Percentiles rank a stretch among this genome's conserved stretches.
phyloP scores from a whole-genome alignment of 768 basidiomycete species.

The Collybiopsis luxurians region DNA sequence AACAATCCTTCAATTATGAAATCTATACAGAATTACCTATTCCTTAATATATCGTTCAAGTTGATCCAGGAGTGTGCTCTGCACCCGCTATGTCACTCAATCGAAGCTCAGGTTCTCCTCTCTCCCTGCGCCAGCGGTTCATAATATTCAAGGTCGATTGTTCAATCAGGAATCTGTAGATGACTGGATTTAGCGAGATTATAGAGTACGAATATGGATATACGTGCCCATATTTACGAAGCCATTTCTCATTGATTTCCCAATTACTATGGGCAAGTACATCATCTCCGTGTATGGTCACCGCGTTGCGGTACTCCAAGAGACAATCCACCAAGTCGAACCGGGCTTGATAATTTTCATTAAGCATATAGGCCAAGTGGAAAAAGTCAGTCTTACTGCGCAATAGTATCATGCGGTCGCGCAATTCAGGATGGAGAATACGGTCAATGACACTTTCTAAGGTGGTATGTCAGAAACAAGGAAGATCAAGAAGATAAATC shows the following conservation, averaged over 20 bases:
- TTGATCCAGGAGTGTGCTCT: slow-evolving; percentile 27
- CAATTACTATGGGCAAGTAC: slow-evolving; percentile 87
- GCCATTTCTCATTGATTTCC: slow-evolving; percentile 85
- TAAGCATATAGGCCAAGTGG: too few species aligned
- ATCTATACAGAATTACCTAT: neutral
- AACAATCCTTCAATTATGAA: neutral
- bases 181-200: neutral
- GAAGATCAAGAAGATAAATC: neutral
- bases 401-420: slow-evolving; percentile 88
- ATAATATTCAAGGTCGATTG: slow-evolving; percentile 62
- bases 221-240: slow-evolving; percentile 77
- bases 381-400: slow-evolving; percentile 52
- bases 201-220: neutral
- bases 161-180: slow-evolving; percentile 62
- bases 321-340: slow-evolving; percentile 81
- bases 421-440: slow-evolving; percentile 83
- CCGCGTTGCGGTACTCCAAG: slow-evolving; percentile 63
- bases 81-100: slow-evolving; percentile 46
- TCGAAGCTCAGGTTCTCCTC: slow-evolving; percentile 74
- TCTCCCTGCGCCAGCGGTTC: slow-evolving; percentile 87
- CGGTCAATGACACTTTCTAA: slow-evolving; percentile 89
- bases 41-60: slow-evolving; percentile 1
- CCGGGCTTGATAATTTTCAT: slow-evolving; percentile 56
- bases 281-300: slow-evolving; percentile 87
- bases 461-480: slow-evolving; percentile 11